Conservation (phyloP, 768 basidiomycete genomes). For the Pleurotus platypus region DNA sequence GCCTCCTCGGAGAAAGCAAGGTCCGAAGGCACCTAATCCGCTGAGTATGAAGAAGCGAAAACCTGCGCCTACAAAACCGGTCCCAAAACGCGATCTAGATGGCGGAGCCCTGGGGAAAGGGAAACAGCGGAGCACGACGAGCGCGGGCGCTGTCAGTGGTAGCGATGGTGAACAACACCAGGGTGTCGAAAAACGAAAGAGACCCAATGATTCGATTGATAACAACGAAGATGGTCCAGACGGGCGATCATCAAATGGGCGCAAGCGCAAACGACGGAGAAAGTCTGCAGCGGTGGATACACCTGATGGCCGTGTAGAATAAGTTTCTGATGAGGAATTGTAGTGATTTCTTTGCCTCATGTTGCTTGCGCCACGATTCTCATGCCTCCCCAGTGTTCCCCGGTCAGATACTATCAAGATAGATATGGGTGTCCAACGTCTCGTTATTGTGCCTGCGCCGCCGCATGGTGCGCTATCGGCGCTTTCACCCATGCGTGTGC, state of each 20-base stretch:
- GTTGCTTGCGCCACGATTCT: not conserved
- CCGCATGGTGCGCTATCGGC: too few relatives aligned
- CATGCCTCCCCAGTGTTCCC: not conserved
- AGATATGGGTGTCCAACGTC: too few relatives aligned
- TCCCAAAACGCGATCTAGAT: slow-evolving; percentile 1
- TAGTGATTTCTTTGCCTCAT: not conserved
- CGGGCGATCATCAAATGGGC: slow-evolving; percentile 4
- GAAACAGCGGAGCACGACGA: slow-evolving; percentile 18
- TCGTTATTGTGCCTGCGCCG: too few relatives aligned
- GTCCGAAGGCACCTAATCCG: slow-evolving; percentile 87
- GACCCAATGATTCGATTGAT: slow-evolving; percentile 1
- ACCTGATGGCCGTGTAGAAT: not conserved
- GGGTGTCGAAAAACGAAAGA: slow-evolving; percentile 15
- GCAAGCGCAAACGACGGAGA: slow-evolving; percentile 25
- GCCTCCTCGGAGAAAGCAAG: slow-evolving; percentile 51
- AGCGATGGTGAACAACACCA: not conserved
- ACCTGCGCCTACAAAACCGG: not conserved
- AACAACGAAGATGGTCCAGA: not conserved
- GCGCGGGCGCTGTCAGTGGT: not conserved
- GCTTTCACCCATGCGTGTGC: too few relatives aligned
- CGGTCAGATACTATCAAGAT: too few relatives aligned
- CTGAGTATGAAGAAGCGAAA: slow-evolving; percentile 79
- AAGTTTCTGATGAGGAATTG: not conserved
- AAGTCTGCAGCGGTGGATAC: slow-evolving; percentile 4
- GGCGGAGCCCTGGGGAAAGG: slow-evolving; percentile 7